Percentiles rank a stretch among this genome's conserved stretches.
Conservation (phyloP, 352 stramenopile species). For the Globisporangium echinulatum region DNA sequence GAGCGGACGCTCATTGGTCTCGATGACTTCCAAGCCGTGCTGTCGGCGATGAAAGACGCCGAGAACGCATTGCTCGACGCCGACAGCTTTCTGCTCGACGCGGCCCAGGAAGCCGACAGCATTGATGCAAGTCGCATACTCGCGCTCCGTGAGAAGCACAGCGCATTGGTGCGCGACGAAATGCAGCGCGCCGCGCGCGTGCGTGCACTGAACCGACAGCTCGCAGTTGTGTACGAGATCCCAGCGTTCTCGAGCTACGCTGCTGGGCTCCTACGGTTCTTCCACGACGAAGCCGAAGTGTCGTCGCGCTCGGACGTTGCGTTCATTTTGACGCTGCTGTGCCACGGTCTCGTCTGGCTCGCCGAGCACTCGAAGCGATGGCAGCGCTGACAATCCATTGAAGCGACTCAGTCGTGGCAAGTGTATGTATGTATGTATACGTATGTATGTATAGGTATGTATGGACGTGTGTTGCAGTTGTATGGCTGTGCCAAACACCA, state of each 20-base stretch:
- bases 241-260: slow-evolving; percentile 69
- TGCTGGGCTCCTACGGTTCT: slow-evolving; percentile 59
- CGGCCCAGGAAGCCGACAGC: slow-evolving; percentile 32
- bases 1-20: slow-evolving; percentile 40
- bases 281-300: slow-evolving; percentile 67
- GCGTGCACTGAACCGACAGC: slow-evolving; percentile 57
- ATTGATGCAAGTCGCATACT: slow-evolving; percentile 33
- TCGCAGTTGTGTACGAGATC: slow-evolving; percentile 70
- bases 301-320: slow-evolving; percentile 67
- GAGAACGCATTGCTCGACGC: slow-evolving; percentile 61
- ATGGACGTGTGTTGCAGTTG: too few species aligned
- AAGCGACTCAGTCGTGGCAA: background rate
- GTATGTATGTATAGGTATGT: background rate
- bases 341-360: slow-evolving; percentile 76
- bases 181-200: slow-evolving; percentile 61
- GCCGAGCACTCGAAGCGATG: slow-evolving; percentile 67
- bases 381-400: slow-evolving; percentile 16
- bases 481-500: background rate
- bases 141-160: slow-evolving; percentile 43
- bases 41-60: slow-evolving; percentile 66
- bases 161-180: slow-evolving; percentile 52
- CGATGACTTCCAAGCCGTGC: slow-evolving; percentile 61
- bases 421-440: background rate
- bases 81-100: slow-evolving; percentile 50
- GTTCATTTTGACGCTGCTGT: slow-evolving; percentile 73